Conservation (phyloP, 148 eudicot genomes). For the Rhododendron vialii region DNA sequence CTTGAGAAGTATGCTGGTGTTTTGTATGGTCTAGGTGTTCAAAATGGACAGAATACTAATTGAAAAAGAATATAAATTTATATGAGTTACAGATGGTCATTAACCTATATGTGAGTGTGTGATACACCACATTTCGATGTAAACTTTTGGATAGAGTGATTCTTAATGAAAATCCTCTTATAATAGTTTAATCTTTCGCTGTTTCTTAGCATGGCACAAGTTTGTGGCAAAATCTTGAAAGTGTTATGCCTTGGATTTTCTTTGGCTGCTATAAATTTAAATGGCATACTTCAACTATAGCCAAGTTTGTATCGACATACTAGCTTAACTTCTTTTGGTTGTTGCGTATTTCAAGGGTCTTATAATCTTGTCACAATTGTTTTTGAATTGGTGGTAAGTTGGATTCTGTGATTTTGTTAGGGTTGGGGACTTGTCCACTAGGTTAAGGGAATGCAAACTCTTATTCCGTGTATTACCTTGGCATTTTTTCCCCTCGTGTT, state of each 20-base stretch:
- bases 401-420: not conserved
- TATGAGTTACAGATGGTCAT: not conserved
- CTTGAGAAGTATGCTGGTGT: slow-evolving; percentile 56
- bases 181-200: not conserved
- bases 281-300: not conserved
- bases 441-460: not conserved
- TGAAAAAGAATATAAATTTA: slow-evolving; percentile 1
- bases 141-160: slow-evolving; percentile 3
- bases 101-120: not conserved
- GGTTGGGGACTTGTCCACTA: not conserved
- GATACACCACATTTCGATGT: slow-evolving; percentile 10
- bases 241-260: not conserved
- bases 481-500: not conserved
- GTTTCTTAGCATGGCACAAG: not conserved
- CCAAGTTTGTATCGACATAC: not conserved
- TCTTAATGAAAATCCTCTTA: slow-evolving; percentile 7
- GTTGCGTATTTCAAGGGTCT: not conserved
- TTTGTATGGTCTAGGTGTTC: slow-evolving; percentile 53
- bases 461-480: not conserved
- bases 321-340: not conserved
- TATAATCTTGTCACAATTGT: not conserved
- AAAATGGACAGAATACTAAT: slow-evolving; percentile 30
- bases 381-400: not conserved
- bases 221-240: not conserved
- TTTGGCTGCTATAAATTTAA: not conserved